Base-by-base conservation (phyloP, 768 basidiomycete genomes). In the Sporobolomyces pararoseus region DNA sequence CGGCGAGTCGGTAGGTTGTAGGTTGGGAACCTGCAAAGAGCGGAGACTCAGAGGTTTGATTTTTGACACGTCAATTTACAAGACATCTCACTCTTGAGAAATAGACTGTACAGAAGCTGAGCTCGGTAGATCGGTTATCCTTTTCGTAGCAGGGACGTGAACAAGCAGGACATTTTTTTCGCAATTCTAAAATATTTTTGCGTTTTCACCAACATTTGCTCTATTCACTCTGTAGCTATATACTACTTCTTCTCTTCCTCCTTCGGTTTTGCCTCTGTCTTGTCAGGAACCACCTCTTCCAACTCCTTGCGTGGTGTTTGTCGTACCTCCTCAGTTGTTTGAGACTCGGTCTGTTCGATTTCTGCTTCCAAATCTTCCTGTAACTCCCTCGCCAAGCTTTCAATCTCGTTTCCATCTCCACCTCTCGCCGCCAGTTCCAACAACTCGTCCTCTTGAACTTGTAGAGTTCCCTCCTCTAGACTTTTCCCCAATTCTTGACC, bases 401-500 rank as follows among this genome's bases (percentile, higher is more conserved):
- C 66, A 19, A 72, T 37, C 21, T 64, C 44, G 4, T 19, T 52
- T 3, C 27, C 49, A 12, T 35, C 57, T 2, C 9, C n/a, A n/a
- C n/a, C 51, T 6, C 46, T 57, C 9, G 39, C 42, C 5, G 19
- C 63, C 17, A 35, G 32, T 34, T 23, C 47, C 31, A 25, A 29
- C 50, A 39, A 42, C 39, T 35, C 42, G 12, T 46, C 58, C 12
- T 39, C 37, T 13, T 39, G 29, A 23, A 49, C 58, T 27, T 6
- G 17, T n/a, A 67, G 46, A 6, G 35, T 31, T 23, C 52, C 51
- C 6, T 32, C 19, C 50, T 60, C 19, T 4, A 49, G 46, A 47
- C 27, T 44, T 29, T 44, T 44, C 25, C 78, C 78, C 77, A 81
- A 78, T 35, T 80, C 79, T 50, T 77, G 74, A 12, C 84, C 85